Evolutionary conservation across 1,284 basidiomycete species (phyloP).

Genomic region (Leccinum griseonigrum): DNA sequence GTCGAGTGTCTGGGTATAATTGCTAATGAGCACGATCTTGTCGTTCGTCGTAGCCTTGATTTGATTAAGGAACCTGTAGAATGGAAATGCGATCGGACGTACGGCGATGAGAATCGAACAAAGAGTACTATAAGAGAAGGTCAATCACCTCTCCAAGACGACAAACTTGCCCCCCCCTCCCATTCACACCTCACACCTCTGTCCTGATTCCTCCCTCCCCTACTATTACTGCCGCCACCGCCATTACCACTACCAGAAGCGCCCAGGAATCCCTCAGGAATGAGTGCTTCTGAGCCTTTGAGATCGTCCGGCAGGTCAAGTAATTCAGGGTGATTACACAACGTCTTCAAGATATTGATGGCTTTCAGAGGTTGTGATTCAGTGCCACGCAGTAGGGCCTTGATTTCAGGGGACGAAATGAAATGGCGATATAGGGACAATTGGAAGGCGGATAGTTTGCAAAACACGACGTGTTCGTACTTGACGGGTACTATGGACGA

Average conservation of each 20-base stretch:
- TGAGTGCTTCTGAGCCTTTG: slow-evolving; percentile 78
- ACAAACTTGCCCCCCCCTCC: slow-evolving; percentile 88
- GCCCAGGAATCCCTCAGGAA: slow-evolving; percentile 81
- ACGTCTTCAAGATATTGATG: slow-evolving; percentile 94
- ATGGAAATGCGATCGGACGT: neutral
- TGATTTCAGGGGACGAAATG: slow-evolving; percentile 93
- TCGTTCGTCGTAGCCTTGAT: slow-evolving; percentile 83
- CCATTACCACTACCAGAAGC: slow-evolving; percentile 38
- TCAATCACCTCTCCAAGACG: slow-evolving; percentile 82
- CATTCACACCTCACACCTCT: slow-evolving; percentile 56
- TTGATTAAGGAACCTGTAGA: slow-evolving; percentile 77
- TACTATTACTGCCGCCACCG: slow-evolving; percentile 27
- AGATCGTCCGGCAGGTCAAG: slow-evolving; percentile 88
- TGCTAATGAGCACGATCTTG: slow-evolving; percentile 98
- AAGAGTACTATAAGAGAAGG: neutral
- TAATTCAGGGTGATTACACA: slow-evolving; percentile 97
- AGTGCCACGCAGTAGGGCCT: slow-evolving; percentile 84
- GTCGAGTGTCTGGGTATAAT: slow-evolving; percentile 97
- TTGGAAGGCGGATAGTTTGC: slow-evolving; percentile 87
- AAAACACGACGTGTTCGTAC: slow-evolving; percentile 99
- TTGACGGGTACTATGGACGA: slow-evolving; percentile 85
- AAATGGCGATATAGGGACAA: slow-evolving; percentile 89
- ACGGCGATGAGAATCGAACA: neutral
- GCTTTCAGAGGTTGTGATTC: slow-evolving; percentile 97
- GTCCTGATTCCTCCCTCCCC: slow-evolving; percentile 48